Conservation (phyloP, 805 yeast species). For the Sugiyamaella chiloensis region DNA sequence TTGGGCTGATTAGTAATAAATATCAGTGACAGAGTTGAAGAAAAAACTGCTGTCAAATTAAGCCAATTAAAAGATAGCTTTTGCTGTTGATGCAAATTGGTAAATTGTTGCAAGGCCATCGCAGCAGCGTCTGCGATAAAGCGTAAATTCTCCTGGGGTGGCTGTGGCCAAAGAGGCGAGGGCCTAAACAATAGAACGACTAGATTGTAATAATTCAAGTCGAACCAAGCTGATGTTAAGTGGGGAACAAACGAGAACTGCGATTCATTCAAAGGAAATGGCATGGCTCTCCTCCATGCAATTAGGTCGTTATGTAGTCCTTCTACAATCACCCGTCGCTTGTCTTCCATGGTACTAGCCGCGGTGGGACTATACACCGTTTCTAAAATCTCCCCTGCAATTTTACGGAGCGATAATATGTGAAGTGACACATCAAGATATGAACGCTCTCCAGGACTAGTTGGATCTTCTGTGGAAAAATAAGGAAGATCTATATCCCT, state of each 20-base stretch:
- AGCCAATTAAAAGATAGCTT: constrained; percentile 25
- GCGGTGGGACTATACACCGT: constrained; percentile 46
- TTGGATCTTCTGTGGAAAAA: not conserved
- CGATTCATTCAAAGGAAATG: constrained; percentile 20
- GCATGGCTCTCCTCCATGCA: constrained; percentile 23
- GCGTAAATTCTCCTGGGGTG: constrained; percentile 17
- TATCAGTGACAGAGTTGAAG: constrained; percentile 20
- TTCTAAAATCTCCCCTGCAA: constrained; percentile 47
- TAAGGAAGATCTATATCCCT: constrained; percentile 41
- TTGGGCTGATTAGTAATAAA: constrained; percentile 19
- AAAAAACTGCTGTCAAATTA: constrained; percentile 20
- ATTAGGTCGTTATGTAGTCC: constrained; percentile 35
- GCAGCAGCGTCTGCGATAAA: constrained; percentile 21
- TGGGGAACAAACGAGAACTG: constrained; percentile 21
- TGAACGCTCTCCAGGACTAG: constrained; percentile 1
- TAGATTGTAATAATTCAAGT: constrained; percentile 22
- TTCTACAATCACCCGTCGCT: constrained; percentile 35
- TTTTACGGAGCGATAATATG: constrained; percentile 43
- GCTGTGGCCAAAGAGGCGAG: constrained; percentile 21
- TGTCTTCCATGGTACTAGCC: constrained; percentile 15
- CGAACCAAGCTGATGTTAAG: constrained; percentile 24
- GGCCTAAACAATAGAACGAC: constrained; percentile 23
- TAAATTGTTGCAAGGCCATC: constrained; percentile 20
- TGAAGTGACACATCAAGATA: constrained; percentile 18
- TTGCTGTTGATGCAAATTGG: constrained; percentile 17